A percentile compares a stretch with the other conserved stretches of the same genome.
Evolutionary conservation across 768 basidiomycete genomes (phyloP).

Genomic region (Amanita subjunquillea): DNA sequence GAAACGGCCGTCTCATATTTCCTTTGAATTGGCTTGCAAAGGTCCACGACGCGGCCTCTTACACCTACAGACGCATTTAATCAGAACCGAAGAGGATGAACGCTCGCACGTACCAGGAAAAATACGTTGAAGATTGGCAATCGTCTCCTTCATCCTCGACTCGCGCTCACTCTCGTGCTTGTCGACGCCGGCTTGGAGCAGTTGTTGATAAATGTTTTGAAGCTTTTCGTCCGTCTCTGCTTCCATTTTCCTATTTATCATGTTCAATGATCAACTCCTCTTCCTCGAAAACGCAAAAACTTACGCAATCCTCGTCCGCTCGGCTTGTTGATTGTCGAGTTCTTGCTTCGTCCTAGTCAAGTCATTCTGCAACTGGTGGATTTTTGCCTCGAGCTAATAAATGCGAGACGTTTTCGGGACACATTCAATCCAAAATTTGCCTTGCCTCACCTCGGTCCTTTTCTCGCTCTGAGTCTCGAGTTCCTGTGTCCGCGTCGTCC

Average conservation of each 20-base stretch:
- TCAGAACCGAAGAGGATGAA: neutral
- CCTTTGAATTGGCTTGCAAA: conserved; percentile 88
- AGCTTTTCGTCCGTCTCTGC: conserved; percentile 90
- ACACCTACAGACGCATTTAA: conserved; percentile 47
- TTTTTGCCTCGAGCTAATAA: conserved; percentile 49
- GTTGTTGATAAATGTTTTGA: conserved; percentile 66
- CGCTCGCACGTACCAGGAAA: conserved; percentile 60
- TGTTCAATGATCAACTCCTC: neutral
- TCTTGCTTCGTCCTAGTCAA: conserved; percentile 64
- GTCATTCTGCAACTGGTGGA: conserved; percentile 45
- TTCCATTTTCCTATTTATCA: conserved; percentile 63
- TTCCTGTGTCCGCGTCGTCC: conserved; percentile 47
- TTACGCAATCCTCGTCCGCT: conserved; percentile 70
- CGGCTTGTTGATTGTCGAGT: conserved; percentile 77
- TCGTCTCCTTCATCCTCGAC: conserved; percentile 72
- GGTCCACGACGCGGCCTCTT: conserved; percentile 83
- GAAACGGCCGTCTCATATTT: conserved; percentile 91
- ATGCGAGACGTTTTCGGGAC: neutral
- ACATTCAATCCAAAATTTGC: too few species aligned
- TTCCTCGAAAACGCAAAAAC: conserved; percentile 14
- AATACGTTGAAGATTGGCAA: conserved; percentile 74
- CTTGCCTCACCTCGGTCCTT: conserved; percentile 45
- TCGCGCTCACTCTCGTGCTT: conserved; percentile 82
- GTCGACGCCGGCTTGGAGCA: conserved; percentile 86
- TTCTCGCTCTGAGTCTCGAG: conserved; percentile 32